phyloP scores from a whole-genome alignment of 2,329 filamentous ascomycete species.

The Penicillium paneum region DNA sequence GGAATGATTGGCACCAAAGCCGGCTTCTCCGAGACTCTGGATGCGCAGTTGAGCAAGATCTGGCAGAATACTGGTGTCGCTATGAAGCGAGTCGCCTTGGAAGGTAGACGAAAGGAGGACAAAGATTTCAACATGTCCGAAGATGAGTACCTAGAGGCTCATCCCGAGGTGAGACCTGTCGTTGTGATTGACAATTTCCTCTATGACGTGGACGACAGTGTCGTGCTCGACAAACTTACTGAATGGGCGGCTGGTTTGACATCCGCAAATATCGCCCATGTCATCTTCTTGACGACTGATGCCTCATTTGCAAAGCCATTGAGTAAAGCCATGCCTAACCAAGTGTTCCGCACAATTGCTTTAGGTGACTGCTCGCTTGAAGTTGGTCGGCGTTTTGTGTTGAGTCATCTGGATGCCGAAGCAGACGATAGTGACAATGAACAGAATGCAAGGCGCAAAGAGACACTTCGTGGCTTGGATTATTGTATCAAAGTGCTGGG shows the following conservation, averaged over 20 bases:
- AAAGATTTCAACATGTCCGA: conserved; percentile 70
- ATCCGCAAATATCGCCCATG: conserved; percentile 84
- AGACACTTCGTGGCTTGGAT: conserved; percentile 70
- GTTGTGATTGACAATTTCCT: conserved; percentile 91
- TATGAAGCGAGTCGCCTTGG: conserved; percentile 72
- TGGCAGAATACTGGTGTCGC: conserved; percentile 78
- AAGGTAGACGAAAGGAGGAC: conserved; percentile 66
- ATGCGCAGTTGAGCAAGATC: conserved; percentile 85
- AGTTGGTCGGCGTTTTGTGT: conserved; percentile 85
- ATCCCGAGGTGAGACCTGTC: conserved; percentile 77
- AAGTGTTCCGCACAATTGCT: conserved; percentile 81
- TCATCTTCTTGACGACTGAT: conserved; percentile 90
- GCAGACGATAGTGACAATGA: conserved; percentile 35
- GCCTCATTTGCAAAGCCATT: conserved; percentile 84
- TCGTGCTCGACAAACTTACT: conserved; percentile 72
- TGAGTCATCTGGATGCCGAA: conserved; percentile 66
- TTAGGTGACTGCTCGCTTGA: conserved; percentile 83
- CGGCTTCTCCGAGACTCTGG: conserved; percentile 88
- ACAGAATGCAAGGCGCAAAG: conserved; percentile 34
- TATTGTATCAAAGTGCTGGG: conserved; percentile 77
- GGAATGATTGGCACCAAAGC: conserved; percentile 92
- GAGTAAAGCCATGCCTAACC: conserved; percentile 81
- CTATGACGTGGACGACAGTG: conserved; percentile 64
- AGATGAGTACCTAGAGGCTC: conserved; percentile 85
- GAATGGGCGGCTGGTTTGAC: conserved; percentile 89